Percentiles rank a stretch among this genome's conserved stretches.
These are phyloP conservation scores for Penicillium sp. DNA, from an alignment of 2,329 filamentous ascomycete species.

Conservation along the genomic window DNA sequence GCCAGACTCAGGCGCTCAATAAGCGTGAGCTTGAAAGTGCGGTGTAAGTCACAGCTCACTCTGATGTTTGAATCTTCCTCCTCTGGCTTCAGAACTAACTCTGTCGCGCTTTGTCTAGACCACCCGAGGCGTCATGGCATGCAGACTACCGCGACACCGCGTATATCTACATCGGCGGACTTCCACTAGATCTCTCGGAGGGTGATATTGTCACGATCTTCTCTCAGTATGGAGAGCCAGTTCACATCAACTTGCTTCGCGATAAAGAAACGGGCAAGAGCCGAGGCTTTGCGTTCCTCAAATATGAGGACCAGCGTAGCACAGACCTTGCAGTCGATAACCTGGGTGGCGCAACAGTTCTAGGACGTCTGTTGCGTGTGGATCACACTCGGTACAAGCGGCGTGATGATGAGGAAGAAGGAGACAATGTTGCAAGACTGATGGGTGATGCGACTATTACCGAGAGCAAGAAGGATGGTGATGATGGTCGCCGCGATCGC, in stretches of 20 bases:
- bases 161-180: conserved; percentile 92
- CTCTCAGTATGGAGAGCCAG: conserved; percentile 94
- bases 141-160: conserved; percentile 97
- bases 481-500: conserved; percentile 44
- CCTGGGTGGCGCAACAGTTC: conserved; percentile 81
- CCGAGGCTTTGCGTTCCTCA: conserved; percentile 92
- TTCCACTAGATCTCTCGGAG: conserved; percentile 91
- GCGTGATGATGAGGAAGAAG: conserved; percentile 70
- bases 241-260: conserved; percentile 87
- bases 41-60: conserved; percentile 61
- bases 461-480: conserved; percentile 39
- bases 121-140: conserved; percentile 91
- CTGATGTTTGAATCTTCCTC: conserved; percentile 16
- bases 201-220: conserved; percentile 97
- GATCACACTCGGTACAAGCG: conserved; percentile 93
- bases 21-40: conserved; percentile 91
- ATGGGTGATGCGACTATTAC: conserved; percentile 53
- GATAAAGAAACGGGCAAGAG: conserved; percentile 97
- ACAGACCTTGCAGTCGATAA: conserved; percentile 97
- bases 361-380: conserved; percentile 80
- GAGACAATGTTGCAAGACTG: conserved; percentile 56
- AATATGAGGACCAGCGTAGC: conserved; percentile 97
- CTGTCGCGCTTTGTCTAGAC: conserved; percentile 54
- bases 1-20: conserved; percentile 90
- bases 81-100: conserved; percentile 9